These are phyloP conservation scores for Sesbania bispinosa DNA, from an alignment of 306 rosid genomes.

Conservation along the genomic window DNA sequence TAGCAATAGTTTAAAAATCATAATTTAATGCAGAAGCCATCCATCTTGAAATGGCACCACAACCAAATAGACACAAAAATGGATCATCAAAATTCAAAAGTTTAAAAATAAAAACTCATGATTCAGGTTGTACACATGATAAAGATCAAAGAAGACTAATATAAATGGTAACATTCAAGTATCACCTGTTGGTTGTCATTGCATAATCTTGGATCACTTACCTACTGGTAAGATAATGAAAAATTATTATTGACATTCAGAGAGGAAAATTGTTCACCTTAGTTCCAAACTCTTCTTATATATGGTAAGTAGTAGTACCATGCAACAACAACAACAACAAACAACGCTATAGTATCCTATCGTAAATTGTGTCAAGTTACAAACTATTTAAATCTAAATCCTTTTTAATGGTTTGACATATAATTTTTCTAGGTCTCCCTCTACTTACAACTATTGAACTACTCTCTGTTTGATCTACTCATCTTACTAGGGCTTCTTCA, in stretches of 20 bases:
- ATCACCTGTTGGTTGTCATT: neutral
- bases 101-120: neutral
- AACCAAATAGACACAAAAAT: neutral
- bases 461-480: neutral
- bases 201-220: neutral
- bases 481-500: neutral
- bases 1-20: neutral
- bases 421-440: neutral
- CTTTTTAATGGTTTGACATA: neutral
- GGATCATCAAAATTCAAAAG: neutral
- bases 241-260: neutral
- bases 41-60: neutral
- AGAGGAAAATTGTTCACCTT: neutral
- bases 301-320: neutral
- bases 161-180: neutral
- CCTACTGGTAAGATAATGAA: neutral
- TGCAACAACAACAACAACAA: neutral
- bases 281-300: neutral
- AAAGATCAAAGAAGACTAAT: neutral
- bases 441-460: neutral
- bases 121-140: neutral
- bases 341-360: neutral
- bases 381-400: neutral
- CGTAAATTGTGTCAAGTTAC: neutral
- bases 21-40: neutral